Evolutionary conservation across 176 grass and related monocot genomes (phyloP), one percentile per base, ranked within the genome.

Genomic region (Lolium perenne): DNA sequence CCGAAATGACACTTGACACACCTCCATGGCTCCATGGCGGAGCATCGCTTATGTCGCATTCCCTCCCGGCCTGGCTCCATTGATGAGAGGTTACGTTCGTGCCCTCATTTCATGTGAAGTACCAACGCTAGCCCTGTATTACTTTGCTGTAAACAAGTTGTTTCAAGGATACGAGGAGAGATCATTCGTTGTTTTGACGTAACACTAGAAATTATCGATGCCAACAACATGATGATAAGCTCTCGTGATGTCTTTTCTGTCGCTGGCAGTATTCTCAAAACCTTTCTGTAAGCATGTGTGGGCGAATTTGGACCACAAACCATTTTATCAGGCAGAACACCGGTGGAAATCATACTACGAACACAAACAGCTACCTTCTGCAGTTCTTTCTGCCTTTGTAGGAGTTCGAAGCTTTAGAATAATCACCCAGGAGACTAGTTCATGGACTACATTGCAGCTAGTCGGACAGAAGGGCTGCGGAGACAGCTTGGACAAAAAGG

Each of bases 381-480:
- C 32, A 35, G 32, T 35, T 35, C 32, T 35, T 35, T 68, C 75
- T 84, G 76, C 76, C 76, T 91, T 91, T 87, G 77, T 84, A 87
- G 76, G 76, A 87, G 80, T 61, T 80, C 26, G 58, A 84, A 80
- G 80, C 70, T 80, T 87, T 87, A 70, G 83, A 87, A 83, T 58
- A 78, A 68, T 47, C 23, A 15, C 43, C n/a, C 69, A 71, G 32
- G 74, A 70, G 80, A 76, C 16, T 21, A 53, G 20, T 41, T 57
- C 80, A 88, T 88, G 64, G 61, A 59, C 5, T 66, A 12, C 8
- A 62, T n/a, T 74, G 81, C 51, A 58, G 68, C 68, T 32, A 32
- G 13, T 73, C 10, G 54, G 22, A 79, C 11, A 26, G 35, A 79
- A 11, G 5, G 32, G 45, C 71, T 48, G 56, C 54, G 10, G 14